Evolutionary conservation across 345 rosid species (phyloP), one percentile per base, ranked within the genome.

Genomic region (Pugionium cornutum): DNA sequence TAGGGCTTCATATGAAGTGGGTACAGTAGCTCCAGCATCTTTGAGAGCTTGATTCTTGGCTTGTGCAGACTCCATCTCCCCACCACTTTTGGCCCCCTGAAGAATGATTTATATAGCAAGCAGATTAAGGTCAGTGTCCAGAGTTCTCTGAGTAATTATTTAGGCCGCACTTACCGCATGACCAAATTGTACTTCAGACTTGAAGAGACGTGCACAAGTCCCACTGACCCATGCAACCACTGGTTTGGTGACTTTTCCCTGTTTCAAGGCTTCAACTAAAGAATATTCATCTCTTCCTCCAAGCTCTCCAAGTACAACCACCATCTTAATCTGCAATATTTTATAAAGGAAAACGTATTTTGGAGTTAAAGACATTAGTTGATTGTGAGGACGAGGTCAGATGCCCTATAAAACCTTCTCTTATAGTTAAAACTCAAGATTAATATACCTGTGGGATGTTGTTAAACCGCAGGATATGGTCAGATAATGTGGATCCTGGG

Each of bases 181-280:
- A 75, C 99, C 99, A 79, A 94, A 90, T 66, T 94, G 97, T 42
- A 94, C 97, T 90, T 90, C 95, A 37, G 96, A 92, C 73, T 92
- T 92, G 78, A 92, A 92, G 73, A 92, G 97, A 3, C 81, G 80
- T 59, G 99, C 99, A 79, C 97, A 92, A 54, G 99, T 92, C 77
- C 97, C 92, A 53, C 99, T 92, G 81, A 88, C 99, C 99, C 97
- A 90, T 60, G 97, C 94, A 82, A 92, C 97, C 71, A 90, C 95
- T 27, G 97, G 99, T 72, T 90, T 92, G 68, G 57, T 90, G 63
- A 90, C 88, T 76, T 90, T 92, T 55, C 99, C 97, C 68, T 90
- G 85, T 74, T 88, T 89, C 72, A 92, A 71, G 55, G 99, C 99
- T 75, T 94, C 99, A 60, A 94, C 95, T 27, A 94, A 83, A 81